Evolutionary conservation across 2,329 filamentous ascomycete species (phyloP).

Genomic region (Coniochaeta sp.): DNA sequence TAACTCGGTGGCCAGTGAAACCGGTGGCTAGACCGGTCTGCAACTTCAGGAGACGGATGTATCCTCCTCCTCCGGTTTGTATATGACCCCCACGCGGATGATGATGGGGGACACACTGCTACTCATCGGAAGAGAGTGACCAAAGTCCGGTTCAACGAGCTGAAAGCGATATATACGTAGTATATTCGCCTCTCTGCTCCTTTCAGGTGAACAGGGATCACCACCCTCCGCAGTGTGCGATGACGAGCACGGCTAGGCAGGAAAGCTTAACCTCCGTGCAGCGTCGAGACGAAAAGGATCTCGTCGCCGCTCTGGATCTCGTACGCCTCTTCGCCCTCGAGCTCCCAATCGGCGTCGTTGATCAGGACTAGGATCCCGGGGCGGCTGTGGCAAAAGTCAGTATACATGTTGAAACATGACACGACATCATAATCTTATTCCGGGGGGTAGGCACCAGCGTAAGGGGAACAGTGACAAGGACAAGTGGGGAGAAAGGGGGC

Average conservation of each 20-base stretch:
- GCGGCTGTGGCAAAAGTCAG: constrained; percentile 48
- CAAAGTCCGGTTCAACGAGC: no score
- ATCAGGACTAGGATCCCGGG: constrained; percentile 94
- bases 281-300: constrained; percentile 90
- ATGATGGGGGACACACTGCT: no score
- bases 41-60: no score
- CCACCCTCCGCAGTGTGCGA: background rate
- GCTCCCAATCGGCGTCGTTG: constrained; percentile 97
- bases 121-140: no score
- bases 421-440: background rate
- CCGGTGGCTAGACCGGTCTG: no score
- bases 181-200: no score
- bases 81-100: no score
- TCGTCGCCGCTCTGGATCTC: constrained; percentile 76
- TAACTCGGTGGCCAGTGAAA: no score
- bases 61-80: no score
- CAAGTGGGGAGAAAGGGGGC: constrained; percentile 7
- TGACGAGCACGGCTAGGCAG: background rate
- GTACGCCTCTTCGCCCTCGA: constrained; percentile 90
- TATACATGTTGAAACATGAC: background rate
- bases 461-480: constrained; percentile 7
- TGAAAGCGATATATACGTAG: no score
- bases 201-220: background rate
- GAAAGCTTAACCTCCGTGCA: constrained; percentile 72
- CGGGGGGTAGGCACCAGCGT: constrained; percentile 5